Evolutionary conservation across 1,284 basidiomycete genomes (phyloP).

Genomic region (Spongispora temasekensis): DNA sequence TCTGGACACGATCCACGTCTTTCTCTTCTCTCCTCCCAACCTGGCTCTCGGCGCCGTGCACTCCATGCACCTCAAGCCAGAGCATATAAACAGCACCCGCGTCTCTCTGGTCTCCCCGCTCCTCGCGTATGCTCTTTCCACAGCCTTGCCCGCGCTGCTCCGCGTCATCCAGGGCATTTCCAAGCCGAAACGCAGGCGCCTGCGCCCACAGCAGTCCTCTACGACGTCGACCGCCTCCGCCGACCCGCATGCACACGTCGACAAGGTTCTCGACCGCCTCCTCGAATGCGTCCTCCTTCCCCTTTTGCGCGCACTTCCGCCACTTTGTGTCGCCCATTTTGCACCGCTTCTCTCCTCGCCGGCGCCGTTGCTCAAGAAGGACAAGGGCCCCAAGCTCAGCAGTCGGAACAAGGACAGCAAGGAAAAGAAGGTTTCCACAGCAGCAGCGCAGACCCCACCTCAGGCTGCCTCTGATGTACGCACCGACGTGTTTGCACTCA

Average conservation of each 20-base stretch:
- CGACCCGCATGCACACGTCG: conserved; percentile 11
- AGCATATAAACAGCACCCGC: conserved; percentile 19
- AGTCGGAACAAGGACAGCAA: conserved; percentile 4
- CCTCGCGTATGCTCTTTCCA: conserved; percentile 22
- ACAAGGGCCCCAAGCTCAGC: neutral
- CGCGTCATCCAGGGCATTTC: conserved; percentile 6
- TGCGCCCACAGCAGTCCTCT: neutral
- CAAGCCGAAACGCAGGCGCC: conserved; percentile 14
- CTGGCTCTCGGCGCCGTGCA: neutral
- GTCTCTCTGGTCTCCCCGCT: conserved; percentile 27
- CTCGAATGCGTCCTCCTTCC: conserved; percentile 24
- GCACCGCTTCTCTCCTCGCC: conserved; percentile 5
- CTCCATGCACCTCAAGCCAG: conserved; percentile 4
- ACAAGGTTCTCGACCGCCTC: conserved; percentile 23
- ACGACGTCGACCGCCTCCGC: neutral
- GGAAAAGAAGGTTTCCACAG: neutral
- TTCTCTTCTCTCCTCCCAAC: conserved; percentile 22
- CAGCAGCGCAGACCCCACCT: neutral
- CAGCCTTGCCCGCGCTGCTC: conserved; percentile 20
- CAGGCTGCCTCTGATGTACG: conserved; percentile 20
- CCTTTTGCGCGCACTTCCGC: conserved; percentile 22
- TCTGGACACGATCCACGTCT: conserved; percentile 19
- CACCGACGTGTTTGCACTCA: conserved; percentile 25
- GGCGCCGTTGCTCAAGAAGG: conserved; percentile 6
- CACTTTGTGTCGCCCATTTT: conserved; percentile 23